Base-by-base conservation (phyloP, 495 filamentous ascomycete species). In the Trypethelium eluteriae region DNA sequence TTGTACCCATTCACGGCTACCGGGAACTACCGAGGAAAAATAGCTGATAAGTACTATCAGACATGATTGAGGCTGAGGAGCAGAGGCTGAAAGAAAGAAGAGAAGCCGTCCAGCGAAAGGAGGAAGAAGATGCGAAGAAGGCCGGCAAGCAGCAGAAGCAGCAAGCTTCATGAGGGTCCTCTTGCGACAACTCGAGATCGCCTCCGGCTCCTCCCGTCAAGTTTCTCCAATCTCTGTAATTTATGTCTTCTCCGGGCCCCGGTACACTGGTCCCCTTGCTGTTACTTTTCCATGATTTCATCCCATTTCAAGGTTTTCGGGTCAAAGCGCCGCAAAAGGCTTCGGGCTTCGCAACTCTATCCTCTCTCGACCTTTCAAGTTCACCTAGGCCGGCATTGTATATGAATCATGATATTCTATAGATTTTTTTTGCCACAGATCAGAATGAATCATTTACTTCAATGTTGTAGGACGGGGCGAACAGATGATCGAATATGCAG, bases 61-160 rank as follows among this genome's bases (percentile, higher is more conserved):
- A 79, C 63, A 79, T 79, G 77, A 70, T 79, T 44, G 77, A 74
- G 46, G 74, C 77, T 14, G 77, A 79, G 66, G 77, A 79, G 70
- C 67, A 69, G 39, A 67, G 71, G 63, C 69, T 79, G 0, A 76
- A 77, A 47, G 77, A 73, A 56, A 62, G 77, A 6, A 73, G 77
- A 56, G 65, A 70, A 47, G 74, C 71, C 18, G 63, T 74, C 25
- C 69, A 75, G 66, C 36, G 66, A 62, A 47, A 67, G 36, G 61
- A 71, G 65, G 67, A 71, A 59, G 50, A 67, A 63, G 69, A 75
- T 61, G 63, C 69, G 11, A 73, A 67, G 38, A 71, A 66, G 66
- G 62, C 61, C 7, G 64, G 68, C 65, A 70, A 73, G 63, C 39
- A 62, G 1, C 14, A 49, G 44, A 63, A 69, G 25, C 46, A 63